These are phyloP conservation scores for Fusarium buxicola DNA, from an alignment of 2,329 filamentous ascomycete genomes.

Conservation along the genomic window DNA sequence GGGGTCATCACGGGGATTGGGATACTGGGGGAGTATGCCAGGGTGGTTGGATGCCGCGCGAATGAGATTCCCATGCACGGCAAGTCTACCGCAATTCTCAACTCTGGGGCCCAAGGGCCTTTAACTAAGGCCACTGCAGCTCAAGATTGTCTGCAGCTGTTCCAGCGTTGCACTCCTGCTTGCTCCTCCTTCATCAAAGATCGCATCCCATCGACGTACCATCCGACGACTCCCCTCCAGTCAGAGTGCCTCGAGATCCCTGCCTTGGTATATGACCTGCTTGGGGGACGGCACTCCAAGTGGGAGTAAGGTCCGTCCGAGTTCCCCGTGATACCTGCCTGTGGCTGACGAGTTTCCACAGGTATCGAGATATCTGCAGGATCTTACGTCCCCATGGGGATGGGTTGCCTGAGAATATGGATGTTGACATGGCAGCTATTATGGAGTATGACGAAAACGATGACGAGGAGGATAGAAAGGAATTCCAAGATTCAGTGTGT, in stretches of 20 bases:
- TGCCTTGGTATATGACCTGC: constrained; percentile 23
- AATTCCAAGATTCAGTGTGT: neutral
- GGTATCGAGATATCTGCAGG: constrained; percentile 11
- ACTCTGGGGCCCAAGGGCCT: neutral
- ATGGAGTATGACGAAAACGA: constrained; percentile 27
- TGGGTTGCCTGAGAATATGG: neutral
- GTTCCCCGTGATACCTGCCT: neutral
- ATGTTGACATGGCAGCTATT: constrained; percentile 19
- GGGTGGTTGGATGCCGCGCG: constrained; percentile 22
- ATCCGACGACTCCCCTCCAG: constrained; percentile 18
- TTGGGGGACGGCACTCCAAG: constrained; percentile 19
- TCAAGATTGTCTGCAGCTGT: constrained; percentile 17
- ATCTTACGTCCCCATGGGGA: constrained; percentile 12
- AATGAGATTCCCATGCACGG: constrained; percentile 32
- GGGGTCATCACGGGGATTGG: constrained; percentile 20
- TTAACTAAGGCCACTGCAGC: constrained; percentile 7
- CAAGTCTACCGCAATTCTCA: constrained; percentile 2
- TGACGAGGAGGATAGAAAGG: neutral
- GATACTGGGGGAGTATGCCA: constrained; percentile 18
- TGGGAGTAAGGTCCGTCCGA: constrained; percentile 19
- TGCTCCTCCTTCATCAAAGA: constrained; percentile 10
- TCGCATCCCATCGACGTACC: constrained; percentile 8
- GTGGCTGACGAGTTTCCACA: constrained; percentile 14
- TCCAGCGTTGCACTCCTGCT: constrained; percentile 10
- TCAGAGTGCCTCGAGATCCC: constrained; percentile 23